Conservation (phyloP, 2,329 filamentous ascomycete genomes). For the Exophiala oligosperma region DNA sequence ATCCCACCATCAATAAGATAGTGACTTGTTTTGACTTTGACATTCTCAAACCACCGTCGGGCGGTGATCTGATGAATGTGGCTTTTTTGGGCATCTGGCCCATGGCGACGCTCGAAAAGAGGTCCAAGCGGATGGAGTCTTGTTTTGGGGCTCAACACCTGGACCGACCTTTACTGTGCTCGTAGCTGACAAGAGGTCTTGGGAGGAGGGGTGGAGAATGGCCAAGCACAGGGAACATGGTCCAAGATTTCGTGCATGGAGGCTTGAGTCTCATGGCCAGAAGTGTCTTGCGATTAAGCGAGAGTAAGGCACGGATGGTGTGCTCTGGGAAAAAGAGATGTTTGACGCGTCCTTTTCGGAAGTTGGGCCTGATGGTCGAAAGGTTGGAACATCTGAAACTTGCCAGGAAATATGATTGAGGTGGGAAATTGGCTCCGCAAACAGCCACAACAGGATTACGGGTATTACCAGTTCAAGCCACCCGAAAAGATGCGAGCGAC, state of each 20-base stretch:
- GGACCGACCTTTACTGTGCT: not conserved
- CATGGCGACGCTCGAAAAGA: not conserved
- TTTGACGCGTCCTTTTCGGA: conserved; percentile 11
- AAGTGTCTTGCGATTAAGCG: conserved; percentile 7
- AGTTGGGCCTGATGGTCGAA: conserved; percentile 14
- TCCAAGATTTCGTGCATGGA: not conserved
- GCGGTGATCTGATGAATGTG: not conserved
- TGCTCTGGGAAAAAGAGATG: conserved; percentile 1
- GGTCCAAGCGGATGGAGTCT: not conserved
- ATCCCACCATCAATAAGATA: not conserved
- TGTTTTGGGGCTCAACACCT: not conserved
- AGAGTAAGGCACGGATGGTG: conserved; percentile 14
- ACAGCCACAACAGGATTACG: not conserved
- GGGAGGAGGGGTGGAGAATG: not conserved
- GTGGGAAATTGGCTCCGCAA: conserved; percentile 16
- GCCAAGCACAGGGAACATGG: not conserved
- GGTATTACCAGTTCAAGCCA: not conserved
- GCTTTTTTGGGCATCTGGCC: not conserved
- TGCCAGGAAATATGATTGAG: not conserved
- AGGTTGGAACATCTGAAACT: conserved; percentile 14
- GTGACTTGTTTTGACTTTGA: not conserved
- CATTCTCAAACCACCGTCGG: not conserved
- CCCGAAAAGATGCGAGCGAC: not conserved
- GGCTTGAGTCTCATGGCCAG: not conserved
- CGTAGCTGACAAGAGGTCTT: not conserved